These are phyloP conservation scores for Phytophthora niederhauseri DNA, from an alignment of 352 stramenopile genomes.

Conservation along the genomic window DNA sequence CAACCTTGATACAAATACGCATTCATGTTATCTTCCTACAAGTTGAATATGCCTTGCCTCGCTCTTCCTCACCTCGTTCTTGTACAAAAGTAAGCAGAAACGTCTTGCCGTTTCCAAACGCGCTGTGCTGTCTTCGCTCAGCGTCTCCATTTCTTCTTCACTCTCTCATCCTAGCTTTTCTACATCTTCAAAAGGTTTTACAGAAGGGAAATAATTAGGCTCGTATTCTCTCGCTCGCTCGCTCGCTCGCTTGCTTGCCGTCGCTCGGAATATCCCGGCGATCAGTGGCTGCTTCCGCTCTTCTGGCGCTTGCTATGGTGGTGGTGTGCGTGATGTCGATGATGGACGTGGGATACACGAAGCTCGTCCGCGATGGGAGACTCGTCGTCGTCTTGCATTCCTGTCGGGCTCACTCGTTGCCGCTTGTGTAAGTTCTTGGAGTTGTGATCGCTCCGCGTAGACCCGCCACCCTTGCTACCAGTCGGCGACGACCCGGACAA, in stretches of 20 bases:
- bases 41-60: background rate
- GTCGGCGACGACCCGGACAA: conserved; percentile 13
- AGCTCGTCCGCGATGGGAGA: conserved; percentile 49
- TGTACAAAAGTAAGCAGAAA: conserved; percentile 12
- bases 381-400: conserved; percentile 44
- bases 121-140: conserved; percentile 12
- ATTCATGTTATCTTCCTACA: conserved; percentile 21
- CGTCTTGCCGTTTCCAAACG: conserved; percentile 12
- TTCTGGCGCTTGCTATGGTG: conserved; percentile 61
- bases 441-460: conserved; percentile 21
- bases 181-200: conserved; percentile 47
- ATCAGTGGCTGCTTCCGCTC: conserved; percentile 33
- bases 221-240: conserved; percentile 26
- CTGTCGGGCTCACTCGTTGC: conserved; percentile 35
- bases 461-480: conserved; percentile 23
- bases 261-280: conserved; percentile 6
- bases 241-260: background rate
- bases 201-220: conserved; percentile 46
- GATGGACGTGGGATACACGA: conserved; percentile 34
- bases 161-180: conserved; percentile 37
- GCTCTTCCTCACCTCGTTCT: conserved; percentile 1
- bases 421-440: conserved; percentile 54
- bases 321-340: conserved; percentile 38
- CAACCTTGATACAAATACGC: conserved; percentile 10
- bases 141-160: conserved; percentile 33